Percentiles rank a stretch among this genome's conserved stretches.
phyloP scores from a whole-genome alignment of 768 basidiomycete species.

The Leccinellum rugosiceps region DNA sequence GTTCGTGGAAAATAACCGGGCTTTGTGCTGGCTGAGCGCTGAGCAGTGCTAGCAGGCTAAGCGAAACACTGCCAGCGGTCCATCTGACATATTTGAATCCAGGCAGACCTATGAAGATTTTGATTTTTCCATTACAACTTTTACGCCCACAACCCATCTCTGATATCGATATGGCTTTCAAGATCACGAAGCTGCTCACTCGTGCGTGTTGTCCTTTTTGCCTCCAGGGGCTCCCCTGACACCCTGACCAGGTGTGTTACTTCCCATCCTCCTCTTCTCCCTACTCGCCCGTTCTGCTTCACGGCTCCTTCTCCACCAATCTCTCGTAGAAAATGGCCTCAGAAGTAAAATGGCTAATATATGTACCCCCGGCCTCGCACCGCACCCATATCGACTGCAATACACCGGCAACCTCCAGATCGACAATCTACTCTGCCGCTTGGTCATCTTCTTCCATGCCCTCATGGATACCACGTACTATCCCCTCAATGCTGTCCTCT shows the following conservation, averaged over 20 bases:
- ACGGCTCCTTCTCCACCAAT: constrained; percentile 12
- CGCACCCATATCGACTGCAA: constrained; percentile 34
- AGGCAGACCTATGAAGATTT: neutral
- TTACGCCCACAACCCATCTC: constrained; percentile 8
- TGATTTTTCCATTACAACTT: constrained; percentile 11
- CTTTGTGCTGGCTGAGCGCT: too few relatives aligned
- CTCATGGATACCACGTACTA: constrained; percentile 14
- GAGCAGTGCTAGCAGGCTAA: too few relatives aligned
- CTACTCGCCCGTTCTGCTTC: constrained; percentile 9
- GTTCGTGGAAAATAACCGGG: too few relatives aligned
- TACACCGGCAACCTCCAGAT: constrained; percentile 38
- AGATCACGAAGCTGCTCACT: constrained; percentile 4
- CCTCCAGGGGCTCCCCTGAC: neutral
- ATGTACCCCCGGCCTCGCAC: constrained; percentile 28
- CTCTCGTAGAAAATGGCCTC: constrained; percentile 12
- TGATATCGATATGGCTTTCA: neutral
- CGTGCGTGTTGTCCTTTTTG: neutral
- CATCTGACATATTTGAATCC: neutral
- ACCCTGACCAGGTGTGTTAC: constrained; percentile 6
- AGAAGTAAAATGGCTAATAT: constrained; percentile 23
- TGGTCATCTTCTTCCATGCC: constrained; percentile 48
- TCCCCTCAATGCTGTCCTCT: constrained; percentile 16
- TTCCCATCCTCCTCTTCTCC: constrained; percentile 21
- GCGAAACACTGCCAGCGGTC: too few relatives aligned
- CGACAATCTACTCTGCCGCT: constrained; percentile 41